Evolutionary conservation across 139 green algal genomes (phyloP).

Genomic region (Micractinium conductrix): DNA sequence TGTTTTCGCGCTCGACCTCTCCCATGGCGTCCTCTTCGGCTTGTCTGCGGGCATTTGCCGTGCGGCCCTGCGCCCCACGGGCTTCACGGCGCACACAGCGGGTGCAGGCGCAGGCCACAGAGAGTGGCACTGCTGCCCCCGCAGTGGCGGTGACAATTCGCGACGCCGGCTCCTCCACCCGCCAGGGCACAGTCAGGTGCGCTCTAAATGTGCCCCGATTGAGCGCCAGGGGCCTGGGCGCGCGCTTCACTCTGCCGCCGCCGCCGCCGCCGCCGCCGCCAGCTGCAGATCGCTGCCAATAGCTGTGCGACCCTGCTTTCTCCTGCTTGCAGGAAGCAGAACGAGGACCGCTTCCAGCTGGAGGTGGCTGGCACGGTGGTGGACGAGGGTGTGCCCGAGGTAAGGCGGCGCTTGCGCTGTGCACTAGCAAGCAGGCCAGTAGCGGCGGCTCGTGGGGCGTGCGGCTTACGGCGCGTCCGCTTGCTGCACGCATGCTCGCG

Average conservation of each 20-base stretch:
- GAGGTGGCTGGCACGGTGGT: slow-evolving; percentile 6
- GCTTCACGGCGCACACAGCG: neutral
- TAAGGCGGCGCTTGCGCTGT: no score
- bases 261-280: neutral
- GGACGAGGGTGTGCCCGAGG: slow-evolving; percentile 13
- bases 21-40: neutral
- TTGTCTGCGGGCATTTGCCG: slow-evolving; percentile 4
- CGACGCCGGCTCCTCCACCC: slow-evolving; percentile 1
- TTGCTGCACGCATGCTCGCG: no score
- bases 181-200: slow-evolving; percentile 21
- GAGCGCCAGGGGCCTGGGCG: no score
- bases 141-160: neutral
- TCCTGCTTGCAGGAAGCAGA: slow-evolving; percentile 35
- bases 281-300: neutral
- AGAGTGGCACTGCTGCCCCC: neutral
- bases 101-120: neutral
- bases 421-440: no score
- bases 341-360: slow-evolving; percentile 44
- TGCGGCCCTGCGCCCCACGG: neutral
- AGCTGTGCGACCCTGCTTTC: neutral
- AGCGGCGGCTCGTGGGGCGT: no score
- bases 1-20: neutral
- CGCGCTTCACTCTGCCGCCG: neutral
- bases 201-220: no score
- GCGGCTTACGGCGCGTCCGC: no score